A percentile compares a stretch with the other conserved stretches of the same genome.
These are phyloP conservation scores for Lachnellula hyalina DNA, from an alignment of 2,329 filamentous ascomycete species.

Conservation along the genomic window DNA sequence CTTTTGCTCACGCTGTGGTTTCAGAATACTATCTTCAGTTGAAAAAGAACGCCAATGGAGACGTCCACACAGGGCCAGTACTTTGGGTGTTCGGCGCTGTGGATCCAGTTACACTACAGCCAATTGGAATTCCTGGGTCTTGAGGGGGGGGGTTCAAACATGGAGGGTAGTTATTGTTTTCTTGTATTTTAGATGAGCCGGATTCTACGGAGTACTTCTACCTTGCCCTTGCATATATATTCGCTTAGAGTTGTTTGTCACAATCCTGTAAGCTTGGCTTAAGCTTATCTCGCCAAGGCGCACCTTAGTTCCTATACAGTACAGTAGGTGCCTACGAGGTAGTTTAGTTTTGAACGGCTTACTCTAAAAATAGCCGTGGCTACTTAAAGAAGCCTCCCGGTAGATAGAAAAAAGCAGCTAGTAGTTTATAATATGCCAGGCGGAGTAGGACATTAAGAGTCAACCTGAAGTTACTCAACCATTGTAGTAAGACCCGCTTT, in stretches of 20 bases:
- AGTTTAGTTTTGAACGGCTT: too few species aligned
- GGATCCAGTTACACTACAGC: not conserved
- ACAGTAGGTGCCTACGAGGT: too few species aligned
- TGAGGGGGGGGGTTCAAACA: not conserved
- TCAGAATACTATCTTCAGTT: not conserved
- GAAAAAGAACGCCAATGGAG: not conserved
- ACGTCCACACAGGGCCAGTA: not conserved
- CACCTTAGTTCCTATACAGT: too few species aligned
- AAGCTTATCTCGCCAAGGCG: not conserved
- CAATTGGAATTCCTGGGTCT: not conserved
- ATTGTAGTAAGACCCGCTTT: too few species aligned
- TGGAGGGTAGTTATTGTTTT: not conserved
- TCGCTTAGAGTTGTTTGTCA: not conserved
- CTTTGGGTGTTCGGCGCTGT: not conserved
- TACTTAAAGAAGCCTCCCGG: too few species aligned
- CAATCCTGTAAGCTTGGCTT: not conserved
- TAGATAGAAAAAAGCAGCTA: too few species aligned
- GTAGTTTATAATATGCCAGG: too few species aligned
- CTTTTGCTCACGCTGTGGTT: not conserved
- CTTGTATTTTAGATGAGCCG: not conserved
- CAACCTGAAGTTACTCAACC: too few species aligned
- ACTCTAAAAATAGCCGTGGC: too few species aligned
- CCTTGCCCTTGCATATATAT: not conserved
- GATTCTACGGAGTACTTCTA: not conserved
- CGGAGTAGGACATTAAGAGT: too few species aligned